Evolutionary conservation across 2,329 filamentous ascomycete genomes (phyloP).

Genomic region (Podosphaera fusca): DNA sequence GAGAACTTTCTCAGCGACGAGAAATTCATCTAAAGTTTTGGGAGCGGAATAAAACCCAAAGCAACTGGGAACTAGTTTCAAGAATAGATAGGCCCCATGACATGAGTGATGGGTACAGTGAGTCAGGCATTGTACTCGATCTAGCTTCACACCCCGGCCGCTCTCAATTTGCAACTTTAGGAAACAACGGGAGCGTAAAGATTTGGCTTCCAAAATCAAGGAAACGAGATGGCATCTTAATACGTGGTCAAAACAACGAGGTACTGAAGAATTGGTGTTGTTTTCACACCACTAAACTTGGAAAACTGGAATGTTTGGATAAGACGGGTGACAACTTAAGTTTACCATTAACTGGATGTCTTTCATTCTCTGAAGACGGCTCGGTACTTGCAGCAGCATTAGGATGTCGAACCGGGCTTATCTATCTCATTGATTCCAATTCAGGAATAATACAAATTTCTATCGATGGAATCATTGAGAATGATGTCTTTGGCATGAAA

Average conservation of each 20-base stretch:
- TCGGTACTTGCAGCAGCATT: constrained; percentile 55
- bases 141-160: constrained; percentile 46
- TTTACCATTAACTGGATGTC: constrained; percentile 26
- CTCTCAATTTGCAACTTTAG: constrained; percentile 62
- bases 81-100: constrained; percentile 67
- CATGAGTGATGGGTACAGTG: constrained; percentile 25
- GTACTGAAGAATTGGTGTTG: constrained; percentile 54
- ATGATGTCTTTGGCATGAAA: constrained; percentile 40
- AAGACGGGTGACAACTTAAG: background rate
- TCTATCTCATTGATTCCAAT: constrained; percentile 56
- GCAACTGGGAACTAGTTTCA: constrained; percentile 52
- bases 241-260: constrained; percentile 33
- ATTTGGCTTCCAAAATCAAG: constrained; percentile 60
- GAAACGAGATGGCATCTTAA: constrained; percentile 41
- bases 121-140: constrained; percentile 39
- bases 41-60: constrained; percentile 35
- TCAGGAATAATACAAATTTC: constrained; percentile 43
- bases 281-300: constrained; percentile 30
- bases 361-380: constrained; percentile 66
- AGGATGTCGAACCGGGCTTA: constrained; percentile 31
- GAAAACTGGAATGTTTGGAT: constrained; percentile 18
- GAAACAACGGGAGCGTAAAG: constrained; percentile 54
- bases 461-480: constrained; percentile 43
- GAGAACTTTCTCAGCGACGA: constrained; percentile 26
- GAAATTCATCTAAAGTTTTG: constrained; percentile 86